Evolutionary conservation across 306 rosid genomes (phyloP), one percentile per base, ranked within the genome.

Genomic region (Abrus pulchellus): DNA sequence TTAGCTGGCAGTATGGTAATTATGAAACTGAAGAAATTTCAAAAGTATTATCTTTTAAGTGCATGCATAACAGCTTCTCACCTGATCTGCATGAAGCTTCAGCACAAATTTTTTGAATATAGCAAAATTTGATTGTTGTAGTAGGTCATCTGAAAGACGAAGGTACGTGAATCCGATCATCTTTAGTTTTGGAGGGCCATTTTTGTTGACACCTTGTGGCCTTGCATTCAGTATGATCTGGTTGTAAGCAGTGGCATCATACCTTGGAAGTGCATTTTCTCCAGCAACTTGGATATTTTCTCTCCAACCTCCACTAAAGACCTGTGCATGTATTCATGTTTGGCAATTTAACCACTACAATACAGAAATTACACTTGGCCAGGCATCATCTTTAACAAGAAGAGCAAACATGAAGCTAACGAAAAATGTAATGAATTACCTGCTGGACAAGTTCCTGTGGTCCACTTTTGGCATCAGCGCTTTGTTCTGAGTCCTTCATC

Each of bases 41-140:
- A 45, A 57, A 68, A 49, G 53, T 72, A 45, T 78, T 29, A 43
- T 68, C 62, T 72, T 38, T 12, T 38, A 47, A 73, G 52, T 53
- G 40, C 76, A 74, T 82, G 28, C 28, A 14, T 72, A 70, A 78
- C 45, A 66, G 45, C 68, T 82, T 40, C 55, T 88, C 66, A 92
- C 98, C 93, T 90, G 97, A 91, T 94, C 89, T 65, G 97, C 97
- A 75, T 92, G 97, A 90, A 92, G 92, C 85, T 91, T 94, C 83
- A 61, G 78, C 53, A 91, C 98, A 87, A 94, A 91, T 59, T 62
- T 83, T 87, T 89, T 90, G 89, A 94, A 94, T 36, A 85, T 13
- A 30, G 81, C 78, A 53, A 91, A 87, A 81, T 92, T 91, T 12
- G 84, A 40, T 60, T 88, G 9, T 70, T 85, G 54, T 59, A 92